Conservation (phyloP, 2,329 filamentous ascomycete species). For the Cucurbitaria berberidis region DNA sequence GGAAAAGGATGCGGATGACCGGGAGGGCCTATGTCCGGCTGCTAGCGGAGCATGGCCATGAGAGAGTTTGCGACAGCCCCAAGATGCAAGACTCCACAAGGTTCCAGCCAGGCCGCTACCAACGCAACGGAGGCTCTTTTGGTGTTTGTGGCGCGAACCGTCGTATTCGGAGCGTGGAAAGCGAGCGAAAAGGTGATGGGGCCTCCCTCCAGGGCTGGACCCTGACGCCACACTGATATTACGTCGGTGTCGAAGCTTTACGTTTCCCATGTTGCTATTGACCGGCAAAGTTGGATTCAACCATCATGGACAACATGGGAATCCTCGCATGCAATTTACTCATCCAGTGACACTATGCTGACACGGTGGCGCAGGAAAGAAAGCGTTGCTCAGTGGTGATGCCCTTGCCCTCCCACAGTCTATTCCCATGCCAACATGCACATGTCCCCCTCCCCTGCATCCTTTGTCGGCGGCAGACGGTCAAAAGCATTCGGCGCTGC, state of each 20-base stretch:
- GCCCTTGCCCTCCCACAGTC: background rate
- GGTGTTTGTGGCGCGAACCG: background rate
- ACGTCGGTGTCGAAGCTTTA: conserved; percentile 23
- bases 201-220: no score
- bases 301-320: conserved; percentile 17
- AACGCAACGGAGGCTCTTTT: background rate
- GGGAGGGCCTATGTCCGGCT: background rate
- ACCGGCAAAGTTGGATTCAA: conserved; percentile 15
- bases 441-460: conserved; percentile 6
- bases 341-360: background rate
- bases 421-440: conserved; percentile 8
- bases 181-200: background rate
- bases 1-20: background rate
- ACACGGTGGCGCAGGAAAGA: background rate
- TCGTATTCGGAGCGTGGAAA: background rate
- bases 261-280: conserved; percentile 19
- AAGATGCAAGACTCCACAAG: background rate
- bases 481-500: conserved; percentile 4
- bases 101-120: background rate
- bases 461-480: conserved; percentile 12
- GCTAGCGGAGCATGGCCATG: background rate
- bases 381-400: background rate
- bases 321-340: conserved; percentile 10
- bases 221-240: no score
- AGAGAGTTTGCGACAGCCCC: conserved; percentile 6